Conservation (phyloP, 805 yeast species). For the Starmerella floris region DNA sequence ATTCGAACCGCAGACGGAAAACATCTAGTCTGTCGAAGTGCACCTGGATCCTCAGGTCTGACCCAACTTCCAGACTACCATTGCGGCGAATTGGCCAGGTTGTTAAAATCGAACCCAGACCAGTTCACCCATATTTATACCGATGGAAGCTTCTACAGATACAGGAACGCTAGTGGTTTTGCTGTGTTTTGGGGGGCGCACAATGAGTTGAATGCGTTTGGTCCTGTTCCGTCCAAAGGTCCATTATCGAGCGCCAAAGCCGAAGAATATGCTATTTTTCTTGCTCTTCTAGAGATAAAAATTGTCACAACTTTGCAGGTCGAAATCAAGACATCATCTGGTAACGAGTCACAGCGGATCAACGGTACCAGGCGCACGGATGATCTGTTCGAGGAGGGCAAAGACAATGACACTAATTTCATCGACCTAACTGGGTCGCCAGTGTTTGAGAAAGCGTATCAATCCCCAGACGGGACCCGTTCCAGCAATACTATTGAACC, state of each 20-base stretch:
- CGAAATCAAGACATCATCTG: too few relatives aligned
- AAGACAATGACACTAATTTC: too few relatives aligned
- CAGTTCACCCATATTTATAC: constrained; percentile 3
- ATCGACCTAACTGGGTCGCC: too few relatives aligned
- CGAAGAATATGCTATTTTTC: constrained; percentile 12
- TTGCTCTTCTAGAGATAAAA: constrained; percentile 8
- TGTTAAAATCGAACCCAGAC: not conserved
- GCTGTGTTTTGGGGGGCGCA: constrained; percentile 9
- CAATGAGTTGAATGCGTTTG: constrained; percentile 3
- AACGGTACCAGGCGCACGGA: too few relatives aligned
- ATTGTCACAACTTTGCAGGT: too few relatives aligned
- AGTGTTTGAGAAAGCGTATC: too few relatives aligned
- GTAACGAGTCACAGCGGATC: too few relatives aligned
- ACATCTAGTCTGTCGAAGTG: not conserved
- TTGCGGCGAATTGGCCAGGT: not conserved
- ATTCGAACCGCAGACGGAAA: not conserved
- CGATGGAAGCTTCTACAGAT: constrained; percentile 8
- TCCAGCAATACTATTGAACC: not conserved
- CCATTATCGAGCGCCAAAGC: constrained; percentile 10
- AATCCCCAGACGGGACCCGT: not conserved
- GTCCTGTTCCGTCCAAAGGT: constrained; percentile 7
- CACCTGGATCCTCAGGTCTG: not conserved
- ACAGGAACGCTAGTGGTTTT: constrained; percentile 2
- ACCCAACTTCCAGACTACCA: not conserved
- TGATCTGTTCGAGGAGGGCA: too few relatives aligned